Percentiles rank a stretch among this genome's conserved stretches.
Evolutionary conservation across 139 green algal genomes (phyloP).

Genomic region (Coelastrella sp.): DNA sequence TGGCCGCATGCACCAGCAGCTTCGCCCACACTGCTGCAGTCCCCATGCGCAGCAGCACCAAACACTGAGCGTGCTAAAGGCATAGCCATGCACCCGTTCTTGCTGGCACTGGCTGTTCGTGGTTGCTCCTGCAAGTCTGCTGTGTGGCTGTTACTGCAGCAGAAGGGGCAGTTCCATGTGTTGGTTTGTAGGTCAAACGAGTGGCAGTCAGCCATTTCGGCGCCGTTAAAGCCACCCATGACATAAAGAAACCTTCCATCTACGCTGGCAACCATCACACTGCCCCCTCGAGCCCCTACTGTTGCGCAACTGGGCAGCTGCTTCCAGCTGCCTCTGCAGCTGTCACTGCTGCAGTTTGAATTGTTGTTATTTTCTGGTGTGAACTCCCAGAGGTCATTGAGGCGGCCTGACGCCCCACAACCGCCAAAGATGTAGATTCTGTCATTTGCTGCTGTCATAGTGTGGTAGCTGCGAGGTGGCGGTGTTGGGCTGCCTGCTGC

Average conservation of each 20-base stretch:
- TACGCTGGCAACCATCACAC: slow-evolving; percentile 8
- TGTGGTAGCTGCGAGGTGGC: slow-evolving; percentile 58
- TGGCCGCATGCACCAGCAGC: slow-evolving; percentile 38
- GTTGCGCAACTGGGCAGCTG: slow-evolving; percentile 53
- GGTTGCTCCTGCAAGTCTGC: not conserved
- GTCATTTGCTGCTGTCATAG: slow-evolving; percentile 43
- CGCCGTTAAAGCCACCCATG: slow-evolving; percentile 63
- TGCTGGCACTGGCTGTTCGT: not conserved
- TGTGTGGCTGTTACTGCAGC: not conserved
- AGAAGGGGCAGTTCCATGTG: slow-evolving; percentile 48
- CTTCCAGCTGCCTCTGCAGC: slow-evolving; percentile 49
- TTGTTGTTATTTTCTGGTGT: slow-evolving; percentile 31
- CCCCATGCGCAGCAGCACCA: slow-evolving; percentile 51
- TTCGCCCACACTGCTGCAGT: not conserved
- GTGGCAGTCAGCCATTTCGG: slow-evolving; percentile 47
- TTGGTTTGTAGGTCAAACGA: slow-evolving; percentile 28
- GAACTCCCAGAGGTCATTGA: slow-evolving; percentile 67
- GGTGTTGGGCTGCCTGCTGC: not conserved
- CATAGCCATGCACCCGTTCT: not conserved
- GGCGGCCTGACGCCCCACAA: slow-evolving; percentile 60
- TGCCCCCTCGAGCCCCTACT: slow-evolving; percentile 50
- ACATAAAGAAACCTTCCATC: slow-evolving; percentile 50
- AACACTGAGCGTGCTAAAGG: slow-evolving; percentile 60
- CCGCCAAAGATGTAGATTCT: slow-evolving; percentile 73
- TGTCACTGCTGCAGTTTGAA: not conserved